A percentile compares a stretch with the other conserved stretches of the same genome.
phyloP scores from a whole-genome alignment of 208 protist species.

The Phytomonas francai region DNA sequence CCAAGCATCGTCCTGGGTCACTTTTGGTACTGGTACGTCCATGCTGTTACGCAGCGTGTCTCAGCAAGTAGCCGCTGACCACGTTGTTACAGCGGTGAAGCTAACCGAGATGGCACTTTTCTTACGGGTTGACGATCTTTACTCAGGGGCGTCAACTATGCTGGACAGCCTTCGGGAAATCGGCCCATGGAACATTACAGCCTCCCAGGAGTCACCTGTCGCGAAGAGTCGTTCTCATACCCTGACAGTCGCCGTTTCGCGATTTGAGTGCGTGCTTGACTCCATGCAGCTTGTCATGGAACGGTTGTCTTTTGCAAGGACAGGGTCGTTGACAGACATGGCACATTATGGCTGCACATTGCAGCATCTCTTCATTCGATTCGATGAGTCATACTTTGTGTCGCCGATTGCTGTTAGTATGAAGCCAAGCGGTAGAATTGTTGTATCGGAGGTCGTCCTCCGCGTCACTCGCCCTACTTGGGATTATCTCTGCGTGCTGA shows the following conservation, averaged over 20 bases:
- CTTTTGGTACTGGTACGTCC: too few relatives aligned
- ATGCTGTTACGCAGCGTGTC: too few relatives aligned
- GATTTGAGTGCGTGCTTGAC: conserved; percentile 11
- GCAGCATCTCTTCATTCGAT: conserved; percentile 17
- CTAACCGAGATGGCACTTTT: too few relatives aligned
- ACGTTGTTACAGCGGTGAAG: too few relatives aligned
- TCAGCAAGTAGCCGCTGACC: too few relatives aligned
- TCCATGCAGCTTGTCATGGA: conserved; percentile 17
- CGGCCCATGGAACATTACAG: too few relatives aligned
- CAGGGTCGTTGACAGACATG: conserved; percentile 11
- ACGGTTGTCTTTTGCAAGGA: conserved; percentile 16
- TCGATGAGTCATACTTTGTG: conserved; percentile 16
- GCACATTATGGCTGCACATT: conserved; percentile 27
- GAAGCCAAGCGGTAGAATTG: conserved; percentile 16
- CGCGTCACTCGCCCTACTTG: conserved; percentile 18
- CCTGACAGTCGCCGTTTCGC: conserved; percentile 14
- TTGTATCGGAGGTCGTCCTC: conserved; percentile 20
- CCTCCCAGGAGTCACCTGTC: too few relatives aligned
- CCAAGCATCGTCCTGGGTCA: too few relatives aligned
- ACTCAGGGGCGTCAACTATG: too few relatives aligned
- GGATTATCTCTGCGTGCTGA: not conserved
- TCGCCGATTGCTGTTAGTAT: conserved; percentile 23
- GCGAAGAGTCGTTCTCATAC: not conserved
- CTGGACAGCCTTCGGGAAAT: too few relatives aligned
- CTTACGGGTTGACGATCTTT: too few relatives aligned